Percentiles rank a stretch among this genome's conserved stretches.
Evolutionary conservation across 345 rosid species (phyloP).

Genomic region (Salix viminalis): DNA sequence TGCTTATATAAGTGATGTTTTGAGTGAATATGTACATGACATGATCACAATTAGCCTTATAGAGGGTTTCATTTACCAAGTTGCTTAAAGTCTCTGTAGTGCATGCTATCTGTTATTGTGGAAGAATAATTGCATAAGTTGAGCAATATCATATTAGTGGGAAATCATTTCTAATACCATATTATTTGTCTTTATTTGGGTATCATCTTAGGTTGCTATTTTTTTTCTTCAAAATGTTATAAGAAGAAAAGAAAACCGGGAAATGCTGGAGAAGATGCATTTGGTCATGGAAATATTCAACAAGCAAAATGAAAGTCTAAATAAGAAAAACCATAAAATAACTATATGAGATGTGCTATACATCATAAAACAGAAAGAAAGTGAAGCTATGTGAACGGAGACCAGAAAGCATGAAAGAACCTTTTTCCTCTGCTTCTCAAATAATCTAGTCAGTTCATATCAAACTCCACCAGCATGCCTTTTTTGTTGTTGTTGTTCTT

Average conservation of each 20-base stretch:
- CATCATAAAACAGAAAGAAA: no score
- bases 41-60: no score
- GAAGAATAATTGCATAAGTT: background rate
- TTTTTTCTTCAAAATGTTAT: background rate
- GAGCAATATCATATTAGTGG: background rate
- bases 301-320: background rate
- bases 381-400: no score
- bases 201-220: background rate
- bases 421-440: no score
- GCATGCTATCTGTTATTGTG: background rate
- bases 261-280: background rate
- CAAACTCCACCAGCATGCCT: no score
- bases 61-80: background rate
- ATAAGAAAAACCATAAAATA: background rate
- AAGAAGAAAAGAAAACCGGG: constrained; percentile 2
- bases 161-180: background rate
- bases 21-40: background rate
- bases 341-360: no score
- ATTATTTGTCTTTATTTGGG: background rate
- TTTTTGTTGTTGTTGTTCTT: no score
- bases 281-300: background rate
- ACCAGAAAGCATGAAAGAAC: no score
- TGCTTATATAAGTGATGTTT: constrained; percentile 7
- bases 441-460: no score
- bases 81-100: background rate